Conservation (phyloP, 1,139 yeast genomes). For the Candida buenavistaensis region DNA sequence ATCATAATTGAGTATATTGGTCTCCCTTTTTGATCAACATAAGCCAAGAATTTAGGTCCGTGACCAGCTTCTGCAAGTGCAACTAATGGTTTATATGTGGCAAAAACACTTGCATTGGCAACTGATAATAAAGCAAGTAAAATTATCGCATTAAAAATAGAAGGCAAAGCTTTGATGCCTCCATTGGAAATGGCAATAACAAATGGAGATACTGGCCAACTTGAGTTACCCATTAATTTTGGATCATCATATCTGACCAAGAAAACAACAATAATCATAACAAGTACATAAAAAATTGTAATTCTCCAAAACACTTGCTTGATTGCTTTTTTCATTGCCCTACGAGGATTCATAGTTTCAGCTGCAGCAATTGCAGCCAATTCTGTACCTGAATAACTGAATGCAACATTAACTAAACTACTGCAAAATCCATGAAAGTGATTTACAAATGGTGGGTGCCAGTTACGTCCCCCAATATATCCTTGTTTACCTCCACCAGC, state of each 20-base stretch:
- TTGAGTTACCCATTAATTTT: constrained; percentile 32
- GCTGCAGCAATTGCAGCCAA: constrained; percentile 45
- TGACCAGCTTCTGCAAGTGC: constrained; percentile 34
- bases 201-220: constrained; percentile 25
- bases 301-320: constrained; percentile 50
- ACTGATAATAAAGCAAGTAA: constrained; percentile 33
- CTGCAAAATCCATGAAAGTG: constrained; percentile 45
- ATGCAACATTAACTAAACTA: constrained; percentile 45
- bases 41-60: constrained; percentile 32
- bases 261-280: constrained; percentile 39
- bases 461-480: constrained; percentile 38
- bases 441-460: constrained; percentile 44
- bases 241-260: constrained; percentile 37
- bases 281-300: constrained; percentile 38
- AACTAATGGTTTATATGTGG: constrained; percentile 32
- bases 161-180: constrained; percentile 32
- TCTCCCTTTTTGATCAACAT: constrained; percentile 24
- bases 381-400: constrained; percentile 44
- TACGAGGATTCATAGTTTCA: constrained; percentile 40
- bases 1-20: constrained; percentile 30
- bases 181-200: constrained; percentile 26
- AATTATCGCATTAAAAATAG: constrained; percentile 34
- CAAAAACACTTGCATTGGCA: constrained; percentile 35
- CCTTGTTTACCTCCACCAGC: constrained; percentile 43
- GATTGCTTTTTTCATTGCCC: constrained; percentile 39